These are phyloP conservation scores for Colletotrichum sp. DNA, from an alignment of 2,329 filamentous ascomycete genomes.

Conservation along the genomic window DNA sequence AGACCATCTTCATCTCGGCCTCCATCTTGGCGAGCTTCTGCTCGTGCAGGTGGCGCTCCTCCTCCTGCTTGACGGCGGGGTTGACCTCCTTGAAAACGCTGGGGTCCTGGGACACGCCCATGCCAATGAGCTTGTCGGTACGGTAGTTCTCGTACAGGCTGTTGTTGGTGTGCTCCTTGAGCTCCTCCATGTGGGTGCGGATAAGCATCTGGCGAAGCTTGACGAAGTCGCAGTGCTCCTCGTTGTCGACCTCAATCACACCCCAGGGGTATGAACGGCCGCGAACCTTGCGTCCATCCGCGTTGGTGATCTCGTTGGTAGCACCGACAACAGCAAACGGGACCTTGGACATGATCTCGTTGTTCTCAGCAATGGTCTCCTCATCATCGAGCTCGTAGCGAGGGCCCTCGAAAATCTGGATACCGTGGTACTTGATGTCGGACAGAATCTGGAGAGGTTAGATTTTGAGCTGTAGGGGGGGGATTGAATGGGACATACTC, in stretches of 20 bases:
- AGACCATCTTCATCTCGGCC: slow-evolving; percentile 99
- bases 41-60: slow-evolving; percentile 97
- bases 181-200: slow-evolving; percentile 99
- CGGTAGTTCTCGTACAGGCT: slow-evolving; percentile 99
- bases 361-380: slow-evolving; percentile 99
- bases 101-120: slow-evolving; percentile 98
- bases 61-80: slow-evolving; percentile 99
- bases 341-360: slow-evolving; percentile 99
- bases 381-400: slow-evolving; percentile 99
- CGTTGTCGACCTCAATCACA: slow-evolving; percentile 98
- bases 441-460: slow-evolving; percentile 75
- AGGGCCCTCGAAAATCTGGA: slow-evolving; percentile 98
- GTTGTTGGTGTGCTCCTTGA: slow-evolving; percentile 99
- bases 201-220: slow-evolving; percentile 99
- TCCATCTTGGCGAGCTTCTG: slow-evolving; percentile 99
- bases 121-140: slow-evolving; percentile 97
- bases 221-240: slow-evolving; percentile 99
- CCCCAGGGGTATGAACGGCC: slow-evolving; percentile 98
- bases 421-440: slow-evolving; percentile 95
- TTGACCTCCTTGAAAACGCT: slow-evolving; percentile 99
- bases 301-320: slow-evolving; percentile 89
- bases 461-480: neutral
- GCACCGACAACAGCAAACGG: slow-evolving; percentile 98
- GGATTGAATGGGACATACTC: slow-evolving; percentile 66
- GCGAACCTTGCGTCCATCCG: slow-evolving; percentile 93